Base-by-base conservation (phyloP, 2,329 filamentous ascomycete genomes). In the Diaporthe batatas region DNA sequence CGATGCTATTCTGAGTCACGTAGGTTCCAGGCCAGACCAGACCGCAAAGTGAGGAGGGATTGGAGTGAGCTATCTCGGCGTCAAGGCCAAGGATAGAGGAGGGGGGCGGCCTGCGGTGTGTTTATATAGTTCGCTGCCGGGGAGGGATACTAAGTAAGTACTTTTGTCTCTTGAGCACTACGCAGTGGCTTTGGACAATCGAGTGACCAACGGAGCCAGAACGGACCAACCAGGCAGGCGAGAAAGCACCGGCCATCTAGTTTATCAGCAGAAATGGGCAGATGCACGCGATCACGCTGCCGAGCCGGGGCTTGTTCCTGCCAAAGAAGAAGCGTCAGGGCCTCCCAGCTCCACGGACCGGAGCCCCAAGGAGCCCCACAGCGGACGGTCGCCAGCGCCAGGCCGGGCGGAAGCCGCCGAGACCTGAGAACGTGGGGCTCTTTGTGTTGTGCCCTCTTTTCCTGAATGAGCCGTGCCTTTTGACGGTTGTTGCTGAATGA, bases 331-430 rank as follows among this genome's bases (percentile, higher is more conserved):
- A 70, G 42, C 62, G 42, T 51, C 44, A 65, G n/a, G 44, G 44
- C 29, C 44, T 32, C 62, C 44, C 42, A 65, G 44, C 42, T 51
- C 44, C 44, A 51, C 62, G 62, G 62, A 51, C 53, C 57, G 68
- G 55, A 62, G 54, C 68, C 42, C 68, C 32, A 42, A 51, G 44
- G 55, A 53, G 54, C 68, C 42, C 68, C 68, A 70, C 68, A 62
- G 68, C 68, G 68, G 68, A 51, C 68, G 68, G 68, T 59, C 55
- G 68, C 68, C 68, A 70, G 68, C 68, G 68, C 68, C 55, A 70
- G 62, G 55, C 68, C 68, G 68, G 54, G 55, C 68, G 68, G 68
- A 70, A 70, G 54, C 68, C 68, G 68, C 68, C 68, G 68, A 70
- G 68, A 12, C 32, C 29, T 51, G 44, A 47, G 18, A 65, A 32